Percentiles rank a stretch among this genome's conserved stretches.
phyloP scores from a whole-genome alignment of 129 eudicot genomes.

The Centaurea solstitialis region DNA sequence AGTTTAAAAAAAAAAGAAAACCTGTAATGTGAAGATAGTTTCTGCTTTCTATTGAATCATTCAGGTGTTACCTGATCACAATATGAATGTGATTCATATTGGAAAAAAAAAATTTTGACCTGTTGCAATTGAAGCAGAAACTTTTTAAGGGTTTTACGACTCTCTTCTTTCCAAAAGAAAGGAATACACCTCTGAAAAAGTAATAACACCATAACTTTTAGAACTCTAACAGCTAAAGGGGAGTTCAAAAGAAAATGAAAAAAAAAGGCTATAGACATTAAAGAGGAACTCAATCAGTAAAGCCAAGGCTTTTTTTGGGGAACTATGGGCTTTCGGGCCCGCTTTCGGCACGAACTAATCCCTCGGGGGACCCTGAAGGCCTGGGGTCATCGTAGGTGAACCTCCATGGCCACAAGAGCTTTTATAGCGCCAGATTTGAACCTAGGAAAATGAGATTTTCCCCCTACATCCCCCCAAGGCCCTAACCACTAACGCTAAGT shows the following conservation, averaged over 20 bases:
- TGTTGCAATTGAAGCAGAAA: conserved; percentile 40
- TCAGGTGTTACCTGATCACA: conserved; percentile 1
- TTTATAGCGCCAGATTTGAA: too few relatives aligned
- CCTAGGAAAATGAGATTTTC: too few relatives aligned
- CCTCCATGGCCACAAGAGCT: too few relatives aligned
- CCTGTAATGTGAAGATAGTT: neutral
- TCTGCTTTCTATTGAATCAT: conserved; percentile 1
- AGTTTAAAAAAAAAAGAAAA: neutral
- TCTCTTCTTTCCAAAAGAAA: conserved; percentile 35
- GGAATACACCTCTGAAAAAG: conserved; percentile 37
- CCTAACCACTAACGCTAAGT: too few relatives aligned
- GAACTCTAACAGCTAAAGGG: conserved; percentile 6
- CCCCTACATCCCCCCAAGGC: too few relatives aligned
- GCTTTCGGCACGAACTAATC: too few relatives aligned
- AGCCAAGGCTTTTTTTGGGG: too few relatives aligned
- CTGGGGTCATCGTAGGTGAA: too few relatives aligned
- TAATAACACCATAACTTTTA: neutral
- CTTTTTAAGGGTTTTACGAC: conserved; percentile 19
- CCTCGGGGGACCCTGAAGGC: too few relatives aligned
- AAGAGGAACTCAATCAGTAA: too few relatives aligned
- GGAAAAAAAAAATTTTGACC: conserved; percentile 23
- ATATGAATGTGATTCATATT: too few relatives aligned
- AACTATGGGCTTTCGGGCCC: too few relatives aligned
- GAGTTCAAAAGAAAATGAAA: neutral
- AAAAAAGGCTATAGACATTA: neutral